Conservation (phyloP, 345 rosid genomes). For the Streptanthus diversifolius region DNA sequence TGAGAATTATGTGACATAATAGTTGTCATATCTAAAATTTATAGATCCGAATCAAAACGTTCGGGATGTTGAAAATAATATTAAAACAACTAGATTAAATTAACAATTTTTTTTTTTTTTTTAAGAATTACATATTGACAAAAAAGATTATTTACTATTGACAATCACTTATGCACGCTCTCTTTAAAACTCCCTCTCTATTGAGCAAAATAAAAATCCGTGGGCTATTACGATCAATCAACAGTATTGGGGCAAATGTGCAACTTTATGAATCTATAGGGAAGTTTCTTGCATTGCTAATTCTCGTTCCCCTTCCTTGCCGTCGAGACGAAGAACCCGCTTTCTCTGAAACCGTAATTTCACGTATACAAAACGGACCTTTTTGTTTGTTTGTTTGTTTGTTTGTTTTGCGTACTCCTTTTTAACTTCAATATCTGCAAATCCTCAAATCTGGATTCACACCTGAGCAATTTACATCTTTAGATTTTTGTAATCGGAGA, state of each 20-base stretch:
- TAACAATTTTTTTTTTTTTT: too few relatives aligned
- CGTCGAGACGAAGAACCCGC: constrained; percentile 35
- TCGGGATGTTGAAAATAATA: too few relatives aligned
- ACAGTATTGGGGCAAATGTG: neutral
- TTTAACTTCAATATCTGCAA: neutral
- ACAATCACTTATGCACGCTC: too few relatives aligned
- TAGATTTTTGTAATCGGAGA: constrained; percentile 20
- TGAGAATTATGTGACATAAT: too few relatives aligned
- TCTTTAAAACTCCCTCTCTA: neutral
- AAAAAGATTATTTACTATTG: neutral
- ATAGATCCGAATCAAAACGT: too few relatives aligned
- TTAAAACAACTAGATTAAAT: too few relatives aligned
- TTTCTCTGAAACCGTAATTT: constrained; percentile 25
- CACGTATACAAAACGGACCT: constrained; percentile 6
- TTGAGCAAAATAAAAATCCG: neutral
- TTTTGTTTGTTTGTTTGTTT: neutral
- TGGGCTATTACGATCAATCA: neutral
- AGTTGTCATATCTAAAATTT: too few relatives aligned
- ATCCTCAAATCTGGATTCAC: constrained; percentile 23
- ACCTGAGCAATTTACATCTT: constrained; percentile 4
- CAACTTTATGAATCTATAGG: neutral
- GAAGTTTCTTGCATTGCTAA: neutral
- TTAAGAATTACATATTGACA: too few relatives aligned
- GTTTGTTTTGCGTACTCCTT: neutral
- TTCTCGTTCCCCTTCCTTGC: neutral